Evolutionary conservation across 306 rosid species (phyloP).

Genomic region (Cicer yamashitae): DNA sequence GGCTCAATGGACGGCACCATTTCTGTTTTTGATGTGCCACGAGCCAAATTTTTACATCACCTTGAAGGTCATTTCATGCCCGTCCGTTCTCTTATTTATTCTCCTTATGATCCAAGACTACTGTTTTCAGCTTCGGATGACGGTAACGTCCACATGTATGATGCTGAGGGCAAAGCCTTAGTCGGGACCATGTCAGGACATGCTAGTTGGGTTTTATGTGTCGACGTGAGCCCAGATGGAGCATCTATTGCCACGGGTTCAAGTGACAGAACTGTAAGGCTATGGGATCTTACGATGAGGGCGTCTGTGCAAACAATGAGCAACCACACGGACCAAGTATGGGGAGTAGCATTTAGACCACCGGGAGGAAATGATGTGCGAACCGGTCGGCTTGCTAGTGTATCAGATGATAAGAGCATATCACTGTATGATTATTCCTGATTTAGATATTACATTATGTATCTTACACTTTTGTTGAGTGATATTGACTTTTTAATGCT

Average conservation of each 20-base stretch:
- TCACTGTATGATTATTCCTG: conserved; percentile 86
- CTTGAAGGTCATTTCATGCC: conserved; percentile 98
- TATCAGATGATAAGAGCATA: conserved; percentile 94
- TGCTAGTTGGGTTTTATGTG: conserved; percentile 84
- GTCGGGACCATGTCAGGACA: conserved; percentile 94
- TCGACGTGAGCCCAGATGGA: conserved; percentile 94
- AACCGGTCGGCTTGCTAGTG: conserved; percentile 87
- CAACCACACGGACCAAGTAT: conserved; percentile 93
- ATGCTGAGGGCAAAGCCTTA: conserved; percentile 82
- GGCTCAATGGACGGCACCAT: conserved; percentile 98
- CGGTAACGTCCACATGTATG: conserved; percentile 90
- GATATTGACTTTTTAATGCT: conserved; percentile 27
- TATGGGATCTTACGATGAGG: conserved; percentile 91
- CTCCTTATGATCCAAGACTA: conserved; percentile 80
- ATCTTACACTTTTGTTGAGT: conserved; percentile 38
- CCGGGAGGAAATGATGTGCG: conserved; percentile 67
- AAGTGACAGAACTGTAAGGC: conserved; percentile 90
- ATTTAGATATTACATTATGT: conserved; percentile 36
- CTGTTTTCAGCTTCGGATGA: conserved; percentile 93
- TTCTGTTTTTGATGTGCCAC: conserved; percentile 80
- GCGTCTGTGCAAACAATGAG: conserved; percentile 96
- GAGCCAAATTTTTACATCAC: conserved; percentile 85
- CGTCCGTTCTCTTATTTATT: conserved; percentile 85
- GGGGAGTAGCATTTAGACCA: conserved; percentile 96
- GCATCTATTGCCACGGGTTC: conserved; percentile 91